These are phyloP conservation scores for Pogostemon cablin DNA, from an alignment of 257 asterid genomes.

Conservation along the genomic window DNA sequence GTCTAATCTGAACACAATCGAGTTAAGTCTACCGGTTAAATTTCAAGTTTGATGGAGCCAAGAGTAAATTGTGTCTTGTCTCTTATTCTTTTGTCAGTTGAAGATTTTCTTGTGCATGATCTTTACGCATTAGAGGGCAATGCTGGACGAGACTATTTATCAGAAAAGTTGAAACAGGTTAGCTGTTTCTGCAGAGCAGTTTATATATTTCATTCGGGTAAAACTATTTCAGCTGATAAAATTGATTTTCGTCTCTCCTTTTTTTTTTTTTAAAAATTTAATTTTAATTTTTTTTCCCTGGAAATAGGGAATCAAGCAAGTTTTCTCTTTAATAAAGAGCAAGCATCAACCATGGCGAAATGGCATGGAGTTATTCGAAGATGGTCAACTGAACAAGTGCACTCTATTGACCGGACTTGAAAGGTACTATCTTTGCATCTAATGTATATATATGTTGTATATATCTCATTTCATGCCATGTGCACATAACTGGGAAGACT, in stretches of 20 bases:
- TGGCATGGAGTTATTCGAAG: slow-evolving; percentile 71
- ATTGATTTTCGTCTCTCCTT: neutral
- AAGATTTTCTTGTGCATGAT: slow-evolving; percentile 76
- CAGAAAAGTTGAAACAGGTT: slow-evolving; percentile 68
- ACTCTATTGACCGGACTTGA: slow-evolving; percentile 65
- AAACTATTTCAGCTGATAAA: neutral
- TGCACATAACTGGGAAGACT: slow-evolving; percentile 22
- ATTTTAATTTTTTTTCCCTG: slow-evolving; percentile 1
- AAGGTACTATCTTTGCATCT: slow-evolving; percentile 45
- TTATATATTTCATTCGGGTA: neutral
- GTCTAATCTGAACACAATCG: neutral
- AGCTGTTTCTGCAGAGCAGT: slow-evolving; percentile 10
- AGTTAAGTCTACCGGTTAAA: neutral
- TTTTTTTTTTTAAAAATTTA: too few species aligned
- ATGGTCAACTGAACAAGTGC: slow-evolving; percentile 53
- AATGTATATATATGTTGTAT: neutral
- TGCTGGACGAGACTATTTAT: slow-evolving; percentile 46
- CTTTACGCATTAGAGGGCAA: slow-evolving; percentile 51
- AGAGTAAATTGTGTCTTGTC: slow-evolving; percentile 2
- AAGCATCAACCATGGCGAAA: slow-evolving; percentile 60
- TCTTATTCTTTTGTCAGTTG: slow-evolving; percentile 46
- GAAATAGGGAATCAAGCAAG: slow-evolving; percentile 64
- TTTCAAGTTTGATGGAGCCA: slow-evolving; percentile 17
- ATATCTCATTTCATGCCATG: slow-evolving; percentile 6
- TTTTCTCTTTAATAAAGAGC: slow-evolving; percentile 55